phyloP scores from a whole-genome alignment of 1,284 basidiomycete genomes.

The Malassezia psittaci region DNA sequence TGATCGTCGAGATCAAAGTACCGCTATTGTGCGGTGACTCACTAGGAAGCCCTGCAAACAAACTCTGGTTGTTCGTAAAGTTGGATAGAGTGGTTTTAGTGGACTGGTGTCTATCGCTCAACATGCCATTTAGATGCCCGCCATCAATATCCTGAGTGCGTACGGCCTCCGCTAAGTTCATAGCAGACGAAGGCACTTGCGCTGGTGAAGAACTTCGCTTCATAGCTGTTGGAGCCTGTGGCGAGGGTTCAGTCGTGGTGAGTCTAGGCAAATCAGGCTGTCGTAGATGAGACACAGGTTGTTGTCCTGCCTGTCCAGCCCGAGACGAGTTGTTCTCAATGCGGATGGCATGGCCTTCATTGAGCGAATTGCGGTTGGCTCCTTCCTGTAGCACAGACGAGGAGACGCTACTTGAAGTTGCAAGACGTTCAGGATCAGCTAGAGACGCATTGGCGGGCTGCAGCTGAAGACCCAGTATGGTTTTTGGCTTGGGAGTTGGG shows the following conservation, averaged over 20 bases:
- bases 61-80: background rate
- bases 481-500: background rate
- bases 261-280: background rate
- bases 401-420: background rate
- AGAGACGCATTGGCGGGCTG: constrained; percentile 4
- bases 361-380: background rate
- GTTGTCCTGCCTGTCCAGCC: background rate
- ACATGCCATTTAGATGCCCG: background rate
- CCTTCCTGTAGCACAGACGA: background rate
- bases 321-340: background rate
- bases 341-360: background rate
- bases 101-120: background rate
- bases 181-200: background rate
- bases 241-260: background rate
- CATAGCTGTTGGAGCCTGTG: background rate
- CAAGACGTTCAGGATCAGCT: background rate
- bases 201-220: background rate
- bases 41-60: background rate
- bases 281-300: background rate
- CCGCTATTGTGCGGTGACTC: background rate
- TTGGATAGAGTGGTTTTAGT: background rate
- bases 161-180: background rate
- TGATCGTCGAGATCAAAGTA: background rate
- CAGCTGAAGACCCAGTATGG: constrained; percentile 12
- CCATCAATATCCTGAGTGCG: background rate